phyloP scores from a whole-genome alignment of 257 asterid species.

The Ilex asprella region DNA sequence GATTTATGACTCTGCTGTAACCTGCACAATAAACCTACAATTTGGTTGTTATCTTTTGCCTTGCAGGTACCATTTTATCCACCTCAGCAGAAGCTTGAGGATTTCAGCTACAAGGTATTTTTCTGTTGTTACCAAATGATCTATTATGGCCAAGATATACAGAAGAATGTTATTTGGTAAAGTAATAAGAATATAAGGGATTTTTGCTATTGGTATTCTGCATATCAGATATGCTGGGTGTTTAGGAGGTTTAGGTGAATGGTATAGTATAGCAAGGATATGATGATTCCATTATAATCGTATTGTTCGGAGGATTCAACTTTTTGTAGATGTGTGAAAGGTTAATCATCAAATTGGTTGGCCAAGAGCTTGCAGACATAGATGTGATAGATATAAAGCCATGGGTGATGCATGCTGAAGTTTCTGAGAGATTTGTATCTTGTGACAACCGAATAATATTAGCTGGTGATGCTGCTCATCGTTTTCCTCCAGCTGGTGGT shows the following conservation, averaged over 20 bases:
- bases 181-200: too few relatives aligned
- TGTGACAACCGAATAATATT: slow-evolving; percentile 54
- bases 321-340: slow-evolving; percentile 62
- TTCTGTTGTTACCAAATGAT: neutral
- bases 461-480: slow-evolving; percentile 98
- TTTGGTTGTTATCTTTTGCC: slow-evolving; percentile 9
- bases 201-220: too few relatives aligned
- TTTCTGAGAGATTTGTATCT: slow-evolving; percentile 68
- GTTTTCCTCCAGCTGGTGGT: slow-evolving; percentile 99
- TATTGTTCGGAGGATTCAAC: slow-evolving; percentile 16
- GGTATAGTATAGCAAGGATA: too few relatives aligned
- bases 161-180: too few relatives aligned
- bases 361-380: slow-evolving; percentile 80
- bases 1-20: neutral
- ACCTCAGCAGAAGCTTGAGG: slow-evolving; percentile 82
- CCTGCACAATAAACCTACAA: neutral
- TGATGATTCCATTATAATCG: neutral
- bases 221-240: too few relatives aligned
- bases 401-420: slow-evolving; percentile 99
- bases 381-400: slow-evolving; percentile 78
- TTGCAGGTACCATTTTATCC: slow-evolving; percentile 90
- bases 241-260: too few relatives aligned
- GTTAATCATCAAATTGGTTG: slow-evolving; percentile 65
- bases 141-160: too few relatives aligned
- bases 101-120: slow-evolving; percentile 60